Evolutionary conservation across 495 filamentous ascomycete species (phyloP), one percentile per base, ranked within the genome.

Genomic region (Daldinia concentrica): DNA sequence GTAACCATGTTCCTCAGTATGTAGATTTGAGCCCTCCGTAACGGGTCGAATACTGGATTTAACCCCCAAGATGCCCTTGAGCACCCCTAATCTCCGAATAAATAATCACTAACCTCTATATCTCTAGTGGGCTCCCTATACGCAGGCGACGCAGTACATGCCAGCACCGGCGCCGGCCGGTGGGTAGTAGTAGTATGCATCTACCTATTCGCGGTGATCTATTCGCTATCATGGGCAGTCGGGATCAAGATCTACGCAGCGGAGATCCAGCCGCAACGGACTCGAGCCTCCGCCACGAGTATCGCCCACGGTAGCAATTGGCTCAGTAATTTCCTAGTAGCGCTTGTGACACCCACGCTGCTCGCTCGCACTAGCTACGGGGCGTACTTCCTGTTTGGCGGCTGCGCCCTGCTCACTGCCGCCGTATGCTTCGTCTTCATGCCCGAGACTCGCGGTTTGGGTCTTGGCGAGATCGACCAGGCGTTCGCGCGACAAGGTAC

Each of bases 361-460:
- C 79, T 92, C 8, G 83, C 85, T 0, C 80, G 80, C 24, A 85
- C 83, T 3, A 82, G 79, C 17, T 90, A 76, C 56, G 88, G 86
- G 0, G 85, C 85, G 0, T 91, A 91, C 71, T 90, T 90, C 48
- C 71, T 91, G 8, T 91, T 88, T 70, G 89, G 86, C 30, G 77
- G 79, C 12, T 72, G 70, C 17, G 78, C 83, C 2, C 55, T 87
- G 24, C 54, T 86, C 6, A 87, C 86, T 3, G 82, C 82, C 0
- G 58, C 82, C n/a, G 81, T 89, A 4, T 85, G 85, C 45, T 76
- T 78, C 7, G n/a, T 86, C 0, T 86, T 78, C 60, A 90, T 91
- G 88, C 85, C 84, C 4, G 89, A 92, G 77, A 90, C 89, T 0
- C 81, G 84, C 51, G 88, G 88, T 0, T 75, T 80, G 37, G 84